Conservation (phyloP, 75 land plant species). For the Pinus albicaulis region DNA sequence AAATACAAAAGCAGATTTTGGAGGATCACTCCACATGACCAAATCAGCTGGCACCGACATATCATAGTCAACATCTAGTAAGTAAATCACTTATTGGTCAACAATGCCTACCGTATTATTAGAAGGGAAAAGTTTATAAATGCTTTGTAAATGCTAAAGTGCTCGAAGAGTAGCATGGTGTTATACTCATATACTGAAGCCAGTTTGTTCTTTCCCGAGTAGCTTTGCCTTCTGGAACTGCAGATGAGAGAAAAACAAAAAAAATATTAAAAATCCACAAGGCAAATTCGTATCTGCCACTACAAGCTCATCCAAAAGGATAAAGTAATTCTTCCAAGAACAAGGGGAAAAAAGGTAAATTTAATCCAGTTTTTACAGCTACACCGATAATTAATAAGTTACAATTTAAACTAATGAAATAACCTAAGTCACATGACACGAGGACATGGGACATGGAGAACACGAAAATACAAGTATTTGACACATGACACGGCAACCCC, state of each 20-base stretch:
- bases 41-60: constrained; percentile 39
- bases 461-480: too few species aligned
- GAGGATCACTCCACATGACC: constrained; percentile 82
- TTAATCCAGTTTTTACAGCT: not conserved
- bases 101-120: not conserved
- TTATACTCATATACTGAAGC: constrained; percentile 9
- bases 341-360: not conserved
- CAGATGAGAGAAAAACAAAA: not conserved
- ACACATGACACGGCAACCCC: too few species aligned
- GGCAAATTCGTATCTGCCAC: not conserved
- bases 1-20: constrained; percentile 81
- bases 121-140: too few species aligned
- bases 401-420: not conserved
- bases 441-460: too few species aligned
- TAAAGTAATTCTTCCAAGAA: not conserved
- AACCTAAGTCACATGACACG: not conserved
- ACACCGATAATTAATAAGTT: not conserved
- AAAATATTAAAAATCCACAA: not conserved
- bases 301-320: not conserved
- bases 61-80: not conserved
- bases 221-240: constrained; percentile 4
- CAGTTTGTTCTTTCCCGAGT: constrained; percentile 7
- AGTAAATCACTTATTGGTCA: not conserved
- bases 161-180: not conserved
- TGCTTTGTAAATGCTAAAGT: too few species aligned